Base-by-base conservation (phyloP, 768 basidiomycete species). In the Termitomyces sp. region DNA sequence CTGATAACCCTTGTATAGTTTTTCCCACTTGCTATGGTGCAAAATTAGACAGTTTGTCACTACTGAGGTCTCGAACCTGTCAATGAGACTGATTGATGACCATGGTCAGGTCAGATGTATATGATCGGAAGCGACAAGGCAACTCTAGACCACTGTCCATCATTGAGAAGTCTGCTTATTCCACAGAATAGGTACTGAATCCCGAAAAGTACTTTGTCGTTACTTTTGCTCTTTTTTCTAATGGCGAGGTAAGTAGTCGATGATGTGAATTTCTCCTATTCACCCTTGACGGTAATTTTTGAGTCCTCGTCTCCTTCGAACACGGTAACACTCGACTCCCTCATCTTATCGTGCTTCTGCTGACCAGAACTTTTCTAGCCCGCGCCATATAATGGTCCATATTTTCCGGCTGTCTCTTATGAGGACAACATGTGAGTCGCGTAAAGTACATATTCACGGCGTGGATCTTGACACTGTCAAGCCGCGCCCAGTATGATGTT, bases 231-330 rank as follows among this genome's bases (percentile, higher is more conserved):
- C 66, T 83, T 32, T 85, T 84, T 62, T 82, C 78, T 40, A 81
- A 81, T 58, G 83, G 83, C 66, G 82, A 84, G 76, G 83, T 81
- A 55, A 35, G 73, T 55, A 22, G 13, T 43, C 16, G 16, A 36
- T 41, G 33, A 4, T 36, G n/a, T 55, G 41, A 30, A 30, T 13
- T 54, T 44, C 28, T 38, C 62, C 16, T 60, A 32, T 46, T 16
- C 22, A 53, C 35, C 49, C 9, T 52, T 45, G 22, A 30, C 7
- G 18, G 26, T 16, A 7, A 36, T 11, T 16, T 28, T 18, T 10
- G 36, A 84, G 82, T 84, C 83, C 0, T 84, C 83, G 20, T 84
- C 83, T 36, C 82, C 83, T 32, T 84, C 83, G 0, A 84, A 83
- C 65, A 84, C 83, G 58, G 82, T 83, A 58, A 66, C 61, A 32